Conservation (phyloP, 495 filamentous ascomycete genomes). For the Aspergillus affinis region DNA sequence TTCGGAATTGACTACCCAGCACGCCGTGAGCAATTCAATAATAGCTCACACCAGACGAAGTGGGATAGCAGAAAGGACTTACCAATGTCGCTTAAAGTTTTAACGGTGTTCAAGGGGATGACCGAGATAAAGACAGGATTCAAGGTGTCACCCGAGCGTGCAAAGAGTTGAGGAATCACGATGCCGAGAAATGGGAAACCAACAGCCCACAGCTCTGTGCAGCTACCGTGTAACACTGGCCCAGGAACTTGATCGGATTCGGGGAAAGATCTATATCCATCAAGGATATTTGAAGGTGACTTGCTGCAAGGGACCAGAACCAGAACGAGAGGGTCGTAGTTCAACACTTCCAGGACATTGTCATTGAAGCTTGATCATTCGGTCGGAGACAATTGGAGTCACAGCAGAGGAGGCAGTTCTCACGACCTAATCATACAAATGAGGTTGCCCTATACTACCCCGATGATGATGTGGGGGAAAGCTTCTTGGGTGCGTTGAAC, state of each 20-base stretch:
- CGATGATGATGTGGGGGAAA: neutral
- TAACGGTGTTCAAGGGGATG: neutral
- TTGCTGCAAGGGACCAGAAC: slow-evolving; percentile 13
- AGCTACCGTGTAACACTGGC: neutral
- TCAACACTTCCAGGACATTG: slow-evolving; percentile 11
- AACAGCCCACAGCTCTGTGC: neutral
- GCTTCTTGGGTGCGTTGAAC: neutral
- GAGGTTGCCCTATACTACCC: neutral
- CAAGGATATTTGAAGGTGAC: neutral
- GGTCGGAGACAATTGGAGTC: neutral
- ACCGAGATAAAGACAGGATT: neutral
- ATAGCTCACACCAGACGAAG: neutral
- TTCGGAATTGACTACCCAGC: neutral
- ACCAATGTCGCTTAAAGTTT: neutral
- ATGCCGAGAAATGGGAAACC: neutral
- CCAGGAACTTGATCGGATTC: neutral
- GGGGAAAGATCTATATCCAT: slow-evolving; percentile 6
- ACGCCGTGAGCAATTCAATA: neutral
- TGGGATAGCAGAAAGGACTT: neutral
- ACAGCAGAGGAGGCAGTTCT: neutral
- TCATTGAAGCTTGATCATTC: slow-evolving; percentile 6
- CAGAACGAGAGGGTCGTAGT: slow-evolving; percentile 1
- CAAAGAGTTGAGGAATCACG: neutral
- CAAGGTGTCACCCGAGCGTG: neutral
- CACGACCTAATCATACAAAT: neutral